Conservation (phyloP, 1,139 yeast species). For the Spathaspora sp. region DNA sequence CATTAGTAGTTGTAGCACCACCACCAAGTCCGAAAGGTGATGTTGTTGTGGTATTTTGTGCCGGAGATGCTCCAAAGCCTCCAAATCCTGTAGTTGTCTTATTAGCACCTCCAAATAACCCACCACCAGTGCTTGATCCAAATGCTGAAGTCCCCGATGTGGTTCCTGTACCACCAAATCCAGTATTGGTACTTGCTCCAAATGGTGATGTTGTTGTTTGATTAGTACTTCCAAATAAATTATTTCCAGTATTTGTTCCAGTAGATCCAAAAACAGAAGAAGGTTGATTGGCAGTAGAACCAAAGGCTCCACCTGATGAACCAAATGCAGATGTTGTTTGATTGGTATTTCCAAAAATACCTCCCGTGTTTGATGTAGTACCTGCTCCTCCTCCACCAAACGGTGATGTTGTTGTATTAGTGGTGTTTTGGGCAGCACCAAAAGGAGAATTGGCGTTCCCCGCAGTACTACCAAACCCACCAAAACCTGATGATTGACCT, state of each 20-base stretch:
- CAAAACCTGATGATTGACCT: slow-evolving; percentile 53
- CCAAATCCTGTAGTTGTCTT: slow-evolving; percentile 18
- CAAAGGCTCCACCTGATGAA: slow-evolving; percentile 11
- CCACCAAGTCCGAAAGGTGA: slow-evolving; percentile 24
- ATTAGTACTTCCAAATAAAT: slow-evolving; percentile 2
- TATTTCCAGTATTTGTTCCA: slow-evolving; percentile 6
- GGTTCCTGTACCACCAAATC: slow-evolving; percentile 18
- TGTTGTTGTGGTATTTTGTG: slow-evolving; percentile 16
- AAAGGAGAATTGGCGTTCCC: slow-evolving; percentile 34
- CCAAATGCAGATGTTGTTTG: slow-evolving; percentile 19
- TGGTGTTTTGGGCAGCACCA: slow-evolving; percentile 16
- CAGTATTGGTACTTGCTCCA: slow-evolving; percentile 17
- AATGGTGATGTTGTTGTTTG: slow-evolving; percentile 7
- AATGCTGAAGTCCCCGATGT: slow-evolving; percentile 21
- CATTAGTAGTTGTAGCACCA: slow-evolving; percentile 16
- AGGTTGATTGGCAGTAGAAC: slow-evolving; percentile 8
- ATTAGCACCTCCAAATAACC: slow-evolving; percentile 30
- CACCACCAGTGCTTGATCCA: slow-evolving; percentile 22
- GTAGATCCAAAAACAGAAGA: slow-evolving; percentile 6
- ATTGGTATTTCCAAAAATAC: slow-evolving; percentile 14
- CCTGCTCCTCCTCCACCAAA: slow-evolving; percentile 28
- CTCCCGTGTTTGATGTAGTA: slow-evolving; percentile 16
- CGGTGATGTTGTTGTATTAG: slow-evolving; percentile 27
- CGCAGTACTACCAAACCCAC: slow-evolving; percentile 54
- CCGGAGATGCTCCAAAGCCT: slow-evolving; percentile 23